These are phyloP conservation scores for Inonotus obliquus DNA, from an alignment of 1,284 basidiomycete genomes.

Conservation along the genomic window DNA sequence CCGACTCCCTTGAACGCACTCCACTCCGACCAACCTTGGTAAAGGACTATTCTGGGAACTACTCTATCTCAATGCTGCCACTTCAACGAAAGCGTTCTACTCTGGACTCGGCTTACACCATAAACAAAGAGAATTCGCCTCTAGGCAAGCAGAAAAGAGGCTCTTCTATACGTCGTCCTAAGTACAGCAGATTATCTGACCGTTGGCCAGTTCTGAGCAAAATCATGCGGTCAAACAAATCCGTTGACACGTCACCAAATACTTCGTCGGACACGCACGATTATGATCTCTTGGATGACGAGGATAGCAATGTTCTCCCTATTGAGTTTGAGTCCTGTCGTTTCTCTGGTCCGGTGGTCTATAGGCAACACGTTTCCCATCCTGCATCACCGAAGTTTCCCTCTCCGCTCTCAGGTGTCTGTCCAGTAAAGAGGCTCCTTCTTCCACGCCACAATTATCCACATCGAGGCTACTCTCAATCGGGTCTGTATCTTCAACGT, in stretches of 20 bases:
- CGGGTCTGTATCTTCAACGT: constrained; percentile 8
- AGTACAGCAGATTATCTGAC: constrained; percentile 10
- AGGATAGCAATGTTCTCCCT: neutral
- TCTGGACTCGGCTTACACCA: neutral
- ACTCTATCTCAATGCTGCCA: neutral
- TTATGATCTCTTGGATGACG: constrained; percentile 3
- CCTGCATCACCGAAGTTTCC: constrained; percentile 13
- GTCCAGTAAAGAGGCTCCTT: constrained; percentile 1
- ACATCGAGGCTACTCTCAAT: constrained; percentile 15
- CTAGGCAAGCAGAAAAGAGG: neutral
- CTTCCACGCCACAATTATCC: constrained; percentile 9
- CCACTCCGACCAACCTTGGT: neutral
- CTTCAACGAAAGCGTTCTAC: neutral
- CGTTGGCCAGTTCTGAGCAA: constrained; percentile 17
- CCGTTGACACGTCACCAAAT: neutral
- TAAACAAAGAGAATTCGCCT: neutral
- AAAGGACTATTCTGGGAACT: neutral
- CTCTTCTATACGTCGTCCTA: neutral
- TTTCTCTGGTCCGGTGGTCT: neutral
- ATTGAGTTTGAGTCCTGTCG: neutral
- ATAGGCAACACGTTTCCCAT: constrained; percentile 2
- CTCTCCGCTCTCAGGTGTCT: constrained; percentile 14
- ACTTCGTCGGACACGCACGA: neutral
- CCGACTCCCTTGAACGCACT: neutral
- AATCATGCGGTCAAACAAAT: constrained; percentile 11